Base-by-base conservation (phyloP, 148 eudicot species). In the Simmondsia chinensis region DNA sequence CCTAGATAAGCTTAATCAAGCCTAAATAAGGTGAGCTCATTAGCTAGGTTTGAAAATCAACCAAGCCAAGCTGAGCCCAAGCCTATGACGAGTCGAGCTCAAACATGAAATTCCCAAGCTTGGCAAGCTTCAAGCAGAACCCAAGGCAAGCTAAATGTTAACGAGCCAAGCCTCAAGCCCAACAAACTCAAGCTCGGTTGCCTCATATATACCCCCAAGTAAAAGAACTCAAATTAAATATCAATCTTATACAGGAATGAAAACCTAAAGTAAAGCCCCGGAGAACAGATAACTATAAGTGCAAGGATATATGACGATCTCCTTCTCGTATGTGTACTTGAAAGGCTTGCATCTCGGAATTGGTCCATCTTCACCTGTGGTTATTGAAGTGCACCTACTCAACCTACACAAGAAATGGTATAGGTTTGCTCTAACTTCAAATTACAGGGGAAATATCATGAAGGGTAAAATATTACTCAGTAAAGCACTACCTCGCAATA, bases 341-440 rank as follows among this genome's bases (percentile, higher is more conserved):
- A 91, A 91, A 20, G 99, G 99, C 77, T 91, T 91, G 95, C 99
- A 91, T 74, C 99, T 78, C 22, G 99, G 99, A 54, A 91, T 91
- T 43, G 99, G 95, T 16, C 99, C 99, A 68, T 91, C 99, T 82
- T 91, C 99, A n/a, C 99, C 99, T 14, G 99, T 91, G 38, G 79
- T 82, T 59, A 89, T 85, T 26, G 76, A 79, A 34, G 97, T 85
- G 68, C 97, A 89, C 66, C 97, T 75, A 66, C 95, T 74, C 74
- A 89, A 73, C 65, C 97, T 89, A 61, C 39, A 60, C 34, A 40
- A 17, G 37, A 20, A 52, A 64, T 33, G 43, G 21, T 27, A 36
- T 15, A 51, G 45, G 20, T 33, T 49, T 33, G 52, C 29, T 17
- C 39, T 48, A 62, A 28, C 50, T 47, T 33, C 50, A 34, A 21